Evolutionary conservation across 495 filamentous ascomycete species (phyloP), one percentile per base, ranked within the genome.

Genomic region (Bryoglossum gracile): DNA sequence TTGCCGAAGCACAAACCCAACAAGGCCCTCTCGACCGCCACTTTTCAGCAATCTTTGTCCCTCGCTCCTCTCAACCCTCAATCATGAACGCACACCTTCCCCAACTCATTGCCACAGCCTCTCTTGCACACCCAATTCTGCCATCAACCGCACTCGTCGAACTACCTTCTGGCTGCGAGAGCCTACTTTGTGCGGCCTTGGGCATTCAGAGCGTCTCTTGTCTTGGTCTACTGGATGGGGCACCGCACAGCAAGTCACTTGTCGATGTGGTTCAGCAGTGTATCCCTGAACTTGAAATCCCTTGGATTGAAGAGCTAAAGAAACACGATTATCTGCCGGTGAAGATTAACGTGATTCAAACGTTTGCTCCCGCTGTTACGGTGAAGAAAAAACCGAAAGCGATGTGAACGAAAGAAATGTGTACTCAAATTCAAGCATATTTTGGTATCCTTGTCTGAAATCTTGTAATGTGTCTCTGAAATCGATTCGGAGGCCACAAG

Each of bases 81-180:
- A 59, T 67, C 13, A 67, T 80, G 35, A 65, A 80, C 59, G 68
- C 70, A 8, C 81, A 85, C 54, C 69, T 85, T 33, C 81, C 81
- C 19, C 69, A 75, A 40, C 73, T 82, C 57, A 65, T 73, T 6
- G 65, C 65, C 18, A 64, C 72, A 16, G 76, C 76, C 22, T 76
- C 74, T 2, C 64, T 64, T n/a, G 61, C 67, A 5, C 54, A 63
- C 43, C 59, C 65, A 3, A 23, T 46, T 0, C 54, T 58, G 11
- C 60, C 66, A 8, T 50, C 73, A 30, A 75, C 69, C 9, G 67
- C 73, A 40, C 65, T 86, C 10, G 69, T 84, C 18, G 66, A 74
- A 2, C 68, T 86, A 32, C 70, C 74, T 10, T 70, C 70, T 50
- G 59, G 67, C 3, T 70, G 70, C 23, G 78, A 79, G 53, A 62